Conservation (phyloP, 2,329 filamentous ascomycete species). For the Hypoxylon sp. region DNA sequence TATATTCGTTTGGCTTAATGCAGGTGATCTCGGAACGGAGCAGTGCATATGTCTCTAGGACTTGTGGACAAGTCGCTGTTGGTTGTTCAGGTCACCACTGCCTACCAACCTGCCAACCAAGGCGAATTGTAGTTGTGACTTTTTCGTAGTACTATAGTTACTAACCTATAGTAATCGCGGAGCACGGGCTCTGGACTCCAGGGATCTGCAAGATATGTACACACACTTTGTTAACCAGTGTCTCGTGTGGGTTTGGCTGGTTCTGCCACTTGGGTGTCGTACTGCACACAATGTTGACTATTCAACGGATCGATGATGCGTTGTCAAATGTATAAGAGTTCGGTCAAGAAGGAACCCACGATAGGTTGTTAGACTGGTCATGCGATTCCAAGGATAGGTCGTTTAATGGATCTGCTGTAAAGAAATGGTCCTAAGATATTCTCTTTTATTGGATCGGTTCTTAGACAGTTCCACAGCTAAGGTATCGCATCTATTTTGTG, state of each 20-base stretch:
- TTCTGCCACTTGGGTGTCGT: slow-evolving; percentile 16
- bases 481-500: slow-evolving; percentile 36
- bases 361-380: slow-evolving; percentile 42
- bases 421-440: slow-evolving; percentile 16
- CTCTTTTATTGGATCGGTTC: slow-evolving; percentile 33
- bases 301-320: slow-evolving; percentile 47
- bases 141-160: slow-evolving; percentile 24
- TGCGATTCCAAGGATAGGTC: slow-evolving; percentile 41
- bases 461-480: slow-evolving; percentile 40
- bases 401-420: slow-evolving; percentile 40
- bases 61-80: slow-evolving; percentile 34
- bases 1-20: slow-evolving; percentile 32
- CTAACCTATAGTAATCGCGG: slow-evolving; percentile 31
- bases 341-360: slow-evolving; percentile 40
- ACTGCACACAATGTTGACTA: slow-evolving; percentile 25
- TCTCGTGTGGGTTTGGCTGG: slow-evolving; percentile 12
- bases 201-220: slow-evolving; percentile 33
- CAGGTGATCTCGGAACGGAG: slow-evolving; percentile 40
- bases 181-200: slow-evolving; percentile 20
- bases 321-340: slow-evolving; percentile 50
- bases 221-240: slow-evolving; percentile 15
- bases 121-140: slow-evolving; percentile 22
- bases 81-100: slow-evolving; percentile 13
- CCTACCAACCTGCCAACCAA: slow-evolving; percentile 14
- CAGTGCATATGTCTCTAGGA: slow-evolving; percentile 40